Conservation (phyloP, 2,329 filamentous ascomycete genomes). For the Claviceps paspali region DNA sequence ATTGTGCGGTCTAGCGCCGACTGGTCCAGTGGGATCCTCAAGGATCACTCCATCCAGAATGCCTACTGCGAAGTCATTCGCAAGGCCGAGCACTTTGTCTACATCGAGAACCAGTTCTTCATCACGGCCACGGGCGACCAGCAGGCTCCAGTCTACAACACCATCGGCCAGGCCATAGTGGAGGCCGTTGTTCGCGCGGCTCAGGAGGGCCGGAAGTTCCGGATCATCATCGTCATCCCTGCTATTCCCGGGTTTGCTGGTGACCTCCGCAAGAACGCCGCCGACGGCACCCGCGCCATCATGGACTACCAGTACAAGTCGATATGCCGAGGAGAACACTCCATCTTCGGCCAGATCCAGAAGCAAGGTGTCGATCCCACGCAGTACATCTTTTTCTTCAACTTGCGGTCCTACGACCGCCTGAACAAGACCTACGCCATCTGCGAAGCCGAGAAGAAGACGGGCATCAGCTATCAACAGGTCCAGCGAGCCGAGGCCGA, state of each 20-base stretch:
- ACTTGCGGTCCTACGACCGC: slow-evolving; percentile 81
- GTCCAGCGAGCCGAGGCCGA: slow-evolving; percentile 80
- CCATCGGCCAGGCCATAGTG: slow-evolving; percentile 76
- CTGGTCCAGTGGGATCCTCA: slow-evolving; percentile 84
- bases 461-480: slow-evolving; percentile 72
- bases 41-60: slow-evolving; percentile 74
- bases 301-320: slow-evolving; percentile 99
- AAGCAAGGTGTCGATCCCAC: slow-evolving; percentile 61
- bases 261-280: slow-evolving; percentile 70
- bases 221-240: slow-evolving; percentile 80
- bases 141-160: slow-evolving; percentile 74
- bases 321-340: slow-evolving; percentile 80
- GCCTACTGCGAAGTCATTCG: slow-evolving; percentile 74
- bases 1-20: slow-evolving; percentile 80
- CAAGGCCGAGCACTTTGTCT: slow-evolving; percentile 81
- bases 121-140: slow-evolving; percentile 87
- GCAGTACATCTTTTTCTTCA: slow-evolving; percentile 85
- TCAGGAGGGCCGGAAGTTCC: slow-evolving; percentile 75
- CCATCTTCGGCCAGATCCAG: slow-evolving; percentile 66
- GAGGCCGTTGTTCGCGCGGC: slow-evolving; percentile 72
- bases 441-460: slow-evolving; percentile 60
- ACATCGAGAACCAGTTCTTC: slow-evolving; percentile 99
- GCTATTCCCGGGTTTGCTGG: slow-evolving; percentile 89
- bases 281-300: slow-evolving; percentile 76
- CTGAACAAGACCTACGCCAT: slow-evolving; percentile 69